Evolutionary conservation across 768 basidiomycete species (phyloP).

Genomic region (Russula olivacea): DNA sequence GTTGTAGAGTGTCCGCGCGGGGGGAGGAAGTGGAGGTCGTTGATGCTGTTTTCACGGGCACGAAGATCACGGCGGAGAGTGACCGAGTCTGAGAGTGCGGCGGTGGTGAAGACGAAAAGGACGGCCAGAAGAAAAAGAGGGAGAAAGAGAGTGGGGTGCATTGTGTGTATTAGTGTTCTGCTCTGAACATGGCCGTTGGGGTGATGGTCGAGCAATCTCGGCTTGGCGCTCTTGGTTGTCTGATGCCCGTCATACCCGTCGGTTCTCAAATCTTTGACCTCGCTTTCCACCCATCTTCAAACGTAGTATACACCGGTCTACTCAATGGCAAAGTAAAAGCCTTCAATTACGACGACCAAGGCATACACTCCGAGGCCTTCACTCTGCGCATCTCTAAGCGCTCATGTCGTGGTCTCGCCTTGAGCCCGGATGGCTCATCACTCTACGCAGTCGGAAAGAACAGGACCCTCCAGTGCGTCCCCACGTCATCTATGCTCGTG

Average conservation of each 20-base stretch:
- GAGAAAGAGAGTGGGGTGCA: constrained; percentile 24
- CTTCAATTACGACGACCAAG: constrained; percentile 70
- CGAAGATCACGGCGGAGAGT: constrained; percentile 25
- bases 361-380: constrained; percentile 51
- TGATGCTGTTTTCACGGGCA: not conserved
- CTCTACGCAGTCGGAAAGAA: constrained; percentile 81
- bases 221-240: not conserved
- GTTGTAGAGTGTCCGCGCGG: constrained; percentile 15
- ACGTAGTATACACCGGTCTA: constrained; percentile 71
- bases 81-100: constrained; percentile 29
- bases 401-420: constrained; percentile 70
- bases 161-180: not conserved
- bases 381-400: constrained; percentile 70
- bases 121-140: constrained; percentile 15
- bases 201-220: too few species aligned
- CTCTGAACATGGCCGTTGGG: not conserved
- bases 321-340: constrained; percentile 81
- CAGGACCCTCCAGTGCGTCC: constrained; percentile 67
- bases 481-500: not conserved
- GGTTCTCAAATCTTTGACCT: constrained; percentile 86
- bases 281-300: constrained; percentile 70
- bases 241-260: constrained; percentile 59
- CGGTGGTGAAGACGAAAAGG: constrained; percentile 25
- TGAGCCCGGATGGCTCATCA: constrained; percentile 59
- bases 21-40: constrained; percentile 22